A percentile compares a stretch with the other conserved stretches of the same genome.
Evolutionary conservation across 169 alveolate species (phyloP).

Genomic region (Eimeria necatrix): DNA sequence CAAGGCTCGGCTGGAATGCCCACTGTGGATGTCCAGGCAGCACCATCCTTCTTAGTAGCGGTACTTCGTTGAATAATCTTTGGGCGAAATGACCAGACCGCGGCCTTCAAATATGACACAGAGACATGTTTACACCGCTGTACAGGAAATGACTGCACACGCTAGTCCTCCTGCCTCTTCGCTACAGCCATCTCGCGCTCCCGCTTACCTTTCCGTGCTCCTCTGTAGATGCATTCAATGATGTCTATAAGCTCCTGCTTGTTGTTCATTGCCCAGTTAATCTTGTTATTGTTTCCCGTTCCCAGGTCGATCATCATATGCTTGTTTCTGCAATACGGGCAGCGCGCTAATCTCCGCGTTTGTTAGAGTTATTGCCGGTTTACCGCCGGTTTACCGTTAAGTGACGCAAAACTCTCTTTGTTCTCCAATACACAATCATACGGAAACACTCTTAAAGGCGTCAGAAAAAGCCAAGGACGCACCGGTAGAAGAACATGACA

Average conservation of each 20-base stretch:
- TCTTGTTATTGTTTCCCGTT: constrained; percentile 99
- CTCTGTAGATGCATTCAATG: constrained; percentile 97
- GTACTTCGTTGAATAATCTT: constrained; percentile 92
- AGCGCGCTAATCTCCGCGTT: constrained; percentile 97
- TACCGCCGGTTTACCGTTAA: too few species aligned
- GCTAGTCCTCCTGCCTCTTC: too few species aligned
- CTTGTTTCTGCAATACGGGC: constrained; percentile 97
- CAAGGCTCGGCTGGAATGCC: too few species aligned
- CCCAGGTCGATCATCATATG: constrained; percentile 99
- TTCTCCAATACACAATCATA: too few species aligned
- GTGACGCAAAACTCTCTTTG: too few species aligned
- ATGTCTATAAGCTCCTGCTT: constrained; percentile 99
- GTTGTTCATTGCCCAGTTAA: constrained; percentile 98
- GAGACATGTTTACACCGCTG: constrained; percentile 19
- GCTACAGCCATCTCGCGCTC: background rate
- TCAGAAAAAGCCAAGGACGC: background rate
- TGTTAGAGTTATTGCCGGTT: constrained; percentile 18
- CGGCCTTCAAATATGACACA: constrained; percentile 85
- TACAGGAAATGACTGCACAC: background rate
- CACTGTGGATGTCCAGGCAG: too few species aligned
- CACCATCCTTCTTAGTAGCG: constrained; percentile 46
- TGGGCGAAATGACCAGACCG: constrained; percentile 98
- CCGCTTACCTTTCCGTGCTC: constrained; percentile 97
- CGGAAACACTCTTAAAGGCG: constrained; percentile 88
- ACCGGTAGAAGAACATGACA: constrained; percentile 98